Evolutionary conservation across 768 basidiomycete species (phyloP).

Genomic region (Leccinum imitatum): DNA sequence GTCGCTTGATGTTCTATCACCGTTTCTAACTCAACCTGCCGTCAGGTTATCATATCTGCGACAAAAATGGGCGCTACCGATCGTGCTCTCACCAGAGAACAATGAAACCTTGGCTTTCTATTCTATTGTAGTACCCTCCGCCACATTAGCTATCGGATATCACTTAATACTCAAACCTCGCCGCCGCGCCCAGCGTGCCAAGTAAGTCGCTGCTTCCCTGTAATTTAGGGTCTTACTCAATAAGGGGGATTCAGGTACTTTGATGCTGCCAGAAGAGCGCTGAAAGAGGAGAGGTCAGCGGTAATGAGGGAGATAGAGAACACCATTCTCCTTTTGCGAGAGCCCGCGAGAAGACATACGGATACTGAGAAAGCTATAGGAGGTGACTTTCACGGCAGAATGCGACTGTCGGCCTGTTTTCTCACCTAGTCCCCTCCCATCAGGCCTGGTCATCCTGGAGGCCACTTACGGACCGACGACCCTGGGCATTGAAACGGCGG

Average conservation of each 20-base stretch:
- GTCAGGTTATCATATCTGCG: conserved; percentile 54
- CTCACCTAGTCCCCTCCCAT: conserved; percentile 12
- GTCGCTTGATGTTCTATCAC: conserved; percentile 11
- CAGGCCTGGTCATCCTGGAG: conserved; percentile 75
- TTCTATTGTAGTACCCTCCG: conserved; percentile 55
- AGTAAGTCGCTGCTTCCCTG: conserved; percentile 39
- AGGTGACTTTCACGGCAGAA: conserved; percentile 44
- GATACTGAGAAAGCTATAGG: conserved; percentile 63
- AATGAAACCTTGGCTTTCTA: conserved; percentile 49
- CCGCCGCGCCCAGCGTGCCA: conserved; percentile 49
- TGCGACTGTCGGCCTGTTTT: conserved; percentile 7
- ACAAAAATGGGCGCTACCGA: conserved; percentile 57
- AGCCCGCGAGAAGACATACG: conserved; percentile 62
- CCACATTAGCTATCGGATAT: conserved; percentile 51
- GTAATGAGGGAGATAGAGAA: conserved; percentile 63
- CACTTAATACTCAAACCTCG: conserved; percentile 57
- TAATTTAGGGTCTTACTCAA: conserved; percentile 18
- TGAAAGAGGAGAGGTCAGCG: conserved; percentile 64
- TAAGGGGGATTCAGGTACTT: conserved; percentile 52
- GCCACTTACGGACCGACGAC: conserved; percentile 69
- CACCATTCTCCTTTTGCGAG: conserved; percentile 60
- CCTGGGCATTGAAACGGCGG: conserved; percentile 48
- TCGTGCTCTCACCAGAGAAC: conserved; percentile 52
- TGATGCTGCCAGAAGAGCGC: conserved; percentile 57
- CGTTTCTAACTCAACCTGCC: conserved; percentile 14